phyloP scores from a whole-genome alignment of 2,329 filamentous ascomycete genomes.

The Monosporascus sp. region DNA sequence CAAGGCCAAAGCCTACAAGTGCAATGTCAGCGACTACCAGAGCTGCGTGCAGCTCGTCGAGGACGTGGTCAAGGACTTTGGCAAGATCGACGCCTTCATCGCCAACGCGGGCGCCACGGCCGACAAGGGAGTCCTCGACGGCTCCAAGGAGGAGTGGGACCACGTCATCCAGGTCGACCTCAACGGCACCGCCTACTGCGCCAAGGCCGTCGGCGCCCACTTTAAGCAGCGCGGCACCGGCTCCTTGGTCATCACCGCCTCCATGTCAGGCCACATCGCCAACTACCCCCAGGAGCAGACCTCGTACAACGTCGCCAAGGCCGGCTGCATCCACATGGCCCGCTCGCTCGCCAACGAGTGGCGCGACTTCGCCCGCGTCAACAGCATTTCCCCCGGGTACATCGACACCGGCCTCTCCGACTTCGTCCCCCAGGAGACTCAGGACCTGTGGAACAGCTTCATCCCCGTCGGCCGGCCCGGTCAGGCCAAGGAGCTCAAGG shows the following conservation, averaged over 20 bases:
- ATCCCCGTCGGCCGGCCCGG: constrained; percentile 48
- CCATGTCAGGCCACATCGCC: constrained; percentile 61
- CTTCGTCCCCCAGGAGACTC: constrained; percentile 34
- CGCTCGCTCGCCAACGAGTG: constrained; percentile 51
- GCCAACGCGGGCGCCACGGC: constrained; percentile 64
- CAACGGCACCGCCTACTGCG: constrained; percentile 62
- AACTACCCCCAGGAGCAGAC: constrained; percentile 61
- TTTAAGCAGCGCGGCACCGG: constrained; percentile 58
- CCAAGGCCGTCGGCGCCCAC: constrained; percentile 51
- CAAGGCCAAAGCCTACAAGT: constrained; percentile 57
- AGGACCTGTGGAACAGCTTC: constrained; percentile 27
- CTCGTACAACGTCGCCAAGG: constrained; percentile 56
- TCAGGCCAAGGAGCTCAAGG: constrained; percentile 61
- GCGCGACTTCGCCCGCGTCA: constrained; percentile 57
- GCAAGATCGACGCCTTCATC: constrained; percentile 68
- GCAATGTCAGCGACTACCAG: constrained; percentile 49
- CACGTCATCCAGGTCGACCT: constrained; percentile 56
- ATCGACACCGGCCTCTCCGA: constrained; percentile 39
- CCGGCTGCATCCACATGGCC: constrained; percentile 39
- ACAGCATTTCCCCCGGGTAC: constrained; percentile 58
- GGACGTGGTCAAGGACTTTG: constrained; percentile 68
- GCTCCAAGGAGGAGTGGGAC: constrained; percentile 51
- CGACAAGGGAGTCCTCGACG: constrained; percentile 51
- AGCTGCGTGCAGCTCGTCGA: constrained; percentile 48
- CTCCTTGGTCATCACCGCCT: constrained; percentile 59